Conservation (phyloP, 1,284 basidiomycete species). For the Wallemia mellicola region DNA sequence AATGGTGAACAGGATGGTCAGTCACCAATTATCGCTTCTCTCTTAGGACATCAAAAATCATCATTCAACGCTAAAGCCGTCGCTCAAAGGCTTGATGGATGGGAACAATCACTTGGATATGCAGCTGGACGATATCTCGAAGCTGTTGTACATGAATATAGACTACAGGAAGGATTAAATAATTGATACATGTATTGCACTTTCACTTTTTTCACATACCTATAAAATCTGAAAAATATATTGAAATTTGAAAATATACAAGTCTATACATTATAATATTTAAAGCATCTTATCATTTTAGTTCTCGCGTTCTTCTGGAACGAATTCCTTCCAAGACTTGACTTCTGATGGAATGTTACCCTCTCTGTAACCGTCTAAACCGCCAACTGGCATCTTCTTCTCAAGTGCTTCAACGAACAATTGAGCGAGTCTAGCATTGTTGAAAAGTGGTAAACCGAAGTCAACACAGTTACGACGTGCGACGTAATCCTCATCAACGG, state of each 20-base stretch:
- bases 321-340: slow-evolving; percentile 8
- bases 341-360: slow-evolving; percentile 82
- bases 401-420: slow-evolving; percentile 73
- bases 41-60: neutral
- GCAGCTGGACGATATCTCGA: neutral
- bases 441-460: slow-evolving; percentile 35
- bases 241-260: neutral
- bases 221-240: neutral
- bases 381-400: slow-evolving; percentile 60
- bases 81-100: neutral
- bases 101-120: neutral
- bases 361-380: slow-evolving; percentile 52
- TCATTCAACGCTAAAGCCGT: neutral
- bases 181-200: neutral
- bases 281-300: neutral
- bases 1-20: neutral
- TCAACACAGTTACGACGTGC: slow-evolving; percentile 34
- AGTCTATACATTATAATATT: neutral
- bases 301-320: slow-evolving; percentile 2
- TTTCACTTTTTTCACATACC: neutral
- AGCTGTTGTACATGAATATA: neutral
- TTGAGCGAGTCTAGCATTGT: slow-evolving; percentile 63
- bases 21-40: neutral
- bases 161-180: neutral
- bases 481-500: slow-evolving; percentile 83